Percentiles rank a stretch among this genome's conserved stretches.
phyloP scores from a whole-genome alignment of 1,139 yeast genomes.

The Scheffersomyces stambukii region DNA sequence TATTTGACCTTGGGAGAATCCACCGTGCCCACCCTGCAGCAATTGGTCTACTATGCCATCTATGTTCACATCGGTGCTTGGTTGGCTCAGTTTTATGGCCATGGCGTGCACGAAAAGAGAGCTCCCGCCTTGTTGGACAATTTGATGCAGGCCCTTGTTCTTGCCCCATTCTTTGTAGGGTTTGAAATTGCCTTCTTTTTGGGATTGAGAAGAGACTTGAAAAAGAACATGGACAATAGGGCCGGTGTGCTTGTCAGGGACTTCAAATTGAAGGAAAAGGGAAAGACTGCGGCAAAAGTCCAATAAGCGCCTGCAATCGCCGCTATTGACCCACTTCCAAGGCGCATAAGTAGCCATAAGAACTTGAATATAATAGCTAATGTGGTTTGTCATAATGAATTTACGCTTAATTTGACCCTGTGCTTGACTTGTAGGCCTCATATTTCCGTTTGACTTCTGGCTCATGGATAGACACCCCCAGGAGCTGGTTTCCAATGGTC shows the following conservation, averaged over 20 bases:
- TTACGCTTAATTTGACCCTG: conserved; percentile 2
- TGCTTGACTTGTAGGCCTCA: conserved; percentile 14
- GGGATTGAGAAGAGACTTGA: conserved; percentile 57
- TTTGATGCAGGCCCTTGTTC: conserved; percentile 74
- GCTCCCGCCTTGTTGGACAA: conserved; percentile 89
- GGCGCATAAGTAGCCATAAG: too few species aligned
- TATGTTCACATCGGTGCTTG: conserved; percentile 55
- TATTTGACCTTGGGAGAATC: conserved; percentile 15
- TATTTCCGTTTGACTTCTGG: conserved; percentile 47
- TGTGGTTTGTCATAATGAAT: too few species aligned
- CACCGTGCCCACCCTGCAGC: conserved; percentile 17
- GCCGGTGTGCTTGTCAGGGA: conserved; percentile 38
- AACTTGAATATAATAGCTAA: too few species aligned
- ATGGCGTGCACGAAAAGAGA: conserved; percentile 72
- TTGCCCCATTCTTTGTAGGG: conserved; percentile 87
- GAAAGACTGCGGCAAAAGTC: conserved; percentile 4
- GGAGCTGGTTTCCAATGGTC: conserved; percentile 80
- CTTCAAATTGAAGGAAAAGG: conserved; percentile 14
- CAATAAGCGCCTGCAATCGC: too few species aligned
- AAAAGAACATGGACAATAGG: conserved; percentile 48
- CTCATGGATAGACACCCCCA: conserved; percentile 57
- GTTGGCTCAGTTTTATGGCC: conserved; percentile 89
- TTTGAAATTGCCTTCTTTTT: conserved; percentile 69
- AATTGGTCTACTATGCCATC: conserved; percentile 27
- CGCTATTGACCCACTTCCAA: too few species aligned